Evolutionary conservation across 768 basidiomycete species (phyloP).

Genomic region (Tylopilus sp.): DNA sequence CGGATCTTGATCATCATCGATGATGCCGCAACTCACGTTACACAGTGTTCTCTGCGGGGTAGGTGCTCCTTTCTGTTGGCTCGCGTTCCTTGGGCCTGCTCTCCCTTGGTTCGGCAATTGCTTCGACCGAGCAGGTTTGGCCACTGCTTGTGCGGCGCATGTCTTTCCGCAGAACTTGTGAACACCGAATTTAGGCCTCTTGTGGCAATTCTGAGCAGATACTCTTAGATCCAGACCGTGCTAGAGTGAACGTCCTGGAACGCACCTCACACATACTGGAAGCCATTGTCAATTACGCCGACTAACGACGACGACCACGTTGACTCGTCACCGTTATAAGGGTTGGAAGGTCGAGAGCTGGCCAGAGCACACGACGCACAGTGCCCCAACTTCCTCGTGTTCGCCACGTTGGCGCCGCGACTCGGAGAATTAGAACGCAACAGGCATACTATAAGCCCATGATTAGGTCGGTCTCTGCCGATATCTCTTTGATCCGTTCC

Average conservation of each 20-base stretch:
- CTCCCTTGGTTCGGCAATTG: constrained; percentile 16
- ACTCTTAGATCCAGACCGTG: constrained; percentile 3
- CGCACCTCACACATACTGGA: constrained; percentile 31
- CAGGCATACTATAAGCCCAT: constrained; percentile 5
- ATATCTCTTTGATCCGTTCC: constrained; percentile 9
- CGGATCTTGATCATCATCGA: constrained; percentile 27
- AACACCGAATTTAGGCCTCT: constrained; percentile 49
- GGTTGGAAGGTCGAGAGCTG: constrained; percentile 1
- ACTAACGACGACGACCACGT: constrained; percentile 5
- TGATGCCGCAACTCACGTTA: constrained; percentile 23
- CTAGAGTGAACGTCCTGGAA: background rate
- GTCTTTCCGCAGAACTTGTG: constrained; percentile 58
- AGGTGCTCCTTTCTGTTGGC: constrained; percentile 13
- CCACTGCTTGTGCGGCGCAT: constrained; percentile 43
- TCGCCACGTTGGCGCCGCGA: constrained; percentile 19
- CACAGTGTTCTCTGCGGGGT: constrained; percentile 23
- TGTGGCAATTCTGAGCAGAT: constrained; percentile 46
- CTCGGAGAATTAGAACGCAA: constrained; percentile 3
- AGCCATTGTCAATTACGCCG: constrained; percentile 24
- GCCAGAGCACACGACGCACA: constrained; percentile 5
- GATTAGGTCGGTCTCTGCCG: constrained; percentile 2
- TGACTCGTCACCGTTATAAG: constrained; percentile 8
- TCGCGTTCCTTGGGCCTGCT: constrained; percentile 8
- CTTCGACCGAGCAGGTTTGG: constrained; percentile 10
- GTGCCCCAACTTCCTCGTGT: constrained; percentile 22